Conservation (phyloP, 495 filamentous ascomycete species). For the Trichoderma virens region DNA sequence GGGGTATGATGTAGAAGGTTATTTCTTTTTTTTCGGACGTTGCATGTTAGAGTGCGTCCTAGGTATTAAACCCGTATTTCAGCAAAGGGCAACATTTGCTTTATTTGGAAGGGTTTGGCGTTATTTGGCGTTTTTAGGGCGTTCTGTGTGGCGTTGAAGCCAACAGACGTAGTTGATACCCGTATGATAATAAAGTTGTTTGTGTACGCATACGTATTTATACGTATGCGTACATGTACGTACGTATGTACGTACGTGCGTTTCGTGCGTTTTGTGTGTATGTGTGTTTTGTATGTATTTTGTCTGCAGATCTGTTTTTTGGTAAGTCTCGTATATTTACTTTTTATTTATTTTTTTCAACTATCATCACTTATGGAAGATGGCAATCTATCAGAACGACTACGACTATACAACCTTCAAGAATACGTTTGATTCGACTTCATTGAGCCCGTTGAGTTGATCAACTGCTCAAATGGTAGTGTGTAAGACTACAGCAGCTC, state of each 20-base stretch:
- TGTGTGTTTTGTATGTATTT: slow-evolving; percentile 11
- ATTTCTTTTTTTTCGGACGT: background rate
- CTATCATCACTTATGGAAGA: too few species aligned
- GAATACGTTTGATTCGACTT: too few species aligned
- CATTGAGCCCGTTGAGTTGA: too few species aligned
- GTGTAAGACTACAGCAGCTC: too few species aligned
- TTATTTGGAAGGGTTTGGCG: background rate
- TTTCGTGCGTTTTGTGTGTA: slow-evolving; percentile 8
- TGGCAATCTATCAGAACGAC: too few species aligned
- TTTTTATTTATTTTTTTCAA: too few species aligned
- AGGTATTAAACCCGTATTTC: slow-evolving; percentile 7
- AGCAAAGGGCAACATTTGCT: background rate
- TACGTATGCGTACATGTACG: slow-evolving; percentile 13
- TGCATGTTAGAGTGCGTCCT: background rate
- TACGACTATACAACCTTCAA: too few species aligned
- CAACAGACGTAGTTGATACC: slow-evolving; percentile 11
- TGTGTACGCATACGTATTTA: slow-evolving; percentile 11
- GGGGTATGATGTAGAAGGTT: slow-evolving; percentile 3
- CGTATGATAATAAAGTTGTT: slow-evolving; percentile 8
- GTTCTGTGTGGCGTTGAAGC: slow-evolving; percentile 6
- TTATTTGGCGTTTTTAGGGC: slow-evolving; percentile 11
- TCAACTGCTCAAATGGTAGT: too few species aligned
- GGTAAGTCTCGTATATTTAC: too few species aligned
- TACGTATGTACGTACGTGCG: slow-evolving; percentile 13
- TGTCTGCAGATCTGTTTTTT: background rate